Base-by-base conservation (phyloP, 208 protist species). In the Leptomonas seymouri region DNA sequence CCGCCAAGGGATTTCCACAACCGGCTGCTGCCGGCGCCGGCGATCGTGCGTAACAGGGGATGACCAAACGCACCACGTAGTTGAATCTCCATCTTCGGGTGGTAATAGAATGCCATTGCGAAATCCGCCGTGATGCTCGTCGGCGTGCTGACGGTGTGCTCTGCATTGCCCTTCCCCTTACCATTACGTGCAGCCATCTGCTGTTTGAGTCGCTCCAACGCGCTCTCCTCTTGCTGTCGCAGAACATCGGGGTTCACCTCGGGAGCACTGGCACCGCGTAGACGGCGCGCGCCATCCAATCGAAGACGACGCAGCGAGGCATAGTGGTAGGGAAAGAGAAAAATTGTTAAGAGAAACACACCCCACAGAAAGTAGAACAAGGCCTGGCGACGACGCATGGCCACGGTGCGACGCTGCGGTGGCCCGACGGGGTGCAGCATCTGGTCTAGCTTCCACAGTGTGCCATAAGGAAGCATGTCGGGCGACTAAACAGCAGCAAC, bases 381-480 rank as follows among this genome's bases (percentile, higher is more conserved):
- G 0, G 77, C 71, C 46, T 81, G 69, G 15, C 80, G 76, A 21
- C 84, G 80, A 3, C 74, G 76, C 49, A 70, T 51, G 34, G 65
- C 61, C 12, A 45, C 50, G 14, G 74, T 89, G 54, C 70, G 71
- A 41, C 58, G 78, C 46, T 46, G 56, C 36, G 64, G 67, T 31
- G 74, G 82, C 16, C 44, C 67, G 2, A 65, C 50, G 11, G 80
- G 71, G 62, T 89, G 80, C 41, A 89, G 72, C 71, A 77, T 70
- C 46, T 86, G 59, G 45, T 89, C 84, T 56, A 89, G 74, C 58
- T 78, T 71, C 84, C 80, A 86, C 31, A 89, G 66, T 16, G 69
- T 57, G 8, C 84, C 84, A 45, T 89, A 89, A 3, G 84, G 84
- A 27, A 89, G 59, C 84, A 89, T 89, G 51, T 42, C 15, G 18